Evolutionary conservation across 805 yeast genomes (phyloP).

Genomic region (Aciculoconidium aculeatum): DNA sequence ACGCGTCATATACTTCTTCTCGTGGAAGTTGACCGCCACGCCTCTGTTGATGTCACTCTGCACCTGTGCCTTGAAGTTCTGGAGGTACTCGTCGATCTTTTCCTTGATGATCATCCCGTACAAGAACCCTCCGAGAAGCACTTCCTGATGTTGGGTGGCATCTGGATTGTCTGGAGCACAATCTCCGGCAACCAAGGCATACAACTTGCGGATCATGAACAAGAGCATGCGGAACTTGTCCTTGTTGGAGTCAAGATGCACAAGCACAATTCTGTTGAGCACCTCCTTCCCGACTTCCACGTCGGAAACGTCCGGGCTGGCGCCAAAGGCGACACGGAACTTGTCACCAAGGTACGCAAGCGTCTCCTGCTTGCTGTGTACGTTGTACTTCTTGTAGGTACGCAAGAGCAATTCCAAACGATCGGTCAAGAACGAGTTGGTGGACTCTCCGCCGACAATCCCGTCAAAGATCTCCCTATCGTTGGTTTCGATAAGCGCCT

Average conservation of each 20-base stretch:
- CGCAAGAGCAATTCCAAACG: slow-evolving; percentile 91
- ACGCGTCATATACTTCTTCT: slow-evolving; percentile 74
- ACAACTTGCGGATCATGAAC: slow-evolving; percentile 93
- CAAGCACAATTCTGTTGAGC: slow-evolving; percentile 76
- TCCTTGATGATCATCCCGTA: slow-evolving; percentile 97
- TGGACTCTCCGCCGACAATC: slow-evolving; percentile 81
- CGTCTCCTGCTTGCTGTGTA: slow-evolving; percentile 81
- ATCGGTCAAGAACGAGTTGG: slow-evolving; percentile 92
- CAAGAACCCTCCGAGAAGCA: slow-evolving; percentile 88
- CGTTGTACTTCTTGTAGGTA: slow-evolving; percentile 74
- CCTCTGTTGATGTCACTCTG: slow-evolving; percentile 79
- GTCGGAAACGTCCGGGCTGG: slow-evolving; percentile 83
- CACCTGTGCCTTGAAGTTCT: slow-evolving; percentile 64
- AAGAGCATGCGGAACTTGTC: slow-evolving; percentile 85
- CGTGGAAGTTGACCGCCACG: slow-evolving; percentile 73
- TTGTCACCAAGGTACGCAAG: slow-evolving; percentile 92
- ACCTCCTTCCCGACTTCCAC: slow-evolving; percentile 87
- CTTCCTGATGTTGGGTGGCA: slow-evolving; percentile 98
- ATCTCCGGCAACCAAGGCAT: slow-evolving; percentile 93
- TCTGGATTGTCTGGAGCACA: slow-evolving; percentile 98
- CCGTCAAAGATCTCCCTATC: slow-evolving; percentile 97
- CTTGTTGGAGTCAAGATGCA: slow-evolving; percentile 65
- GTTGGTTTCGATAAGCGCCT: slow-evolving; percentile 83
- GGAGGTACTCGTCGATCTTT: slow-evolving; percentile 89
- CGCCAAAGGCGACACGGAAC: slow-evolving; percentile 88